Evolutionary conservation across 805 yeast species (phyloP).

Genomic region (Hanseniaspora vineae): DNA sequence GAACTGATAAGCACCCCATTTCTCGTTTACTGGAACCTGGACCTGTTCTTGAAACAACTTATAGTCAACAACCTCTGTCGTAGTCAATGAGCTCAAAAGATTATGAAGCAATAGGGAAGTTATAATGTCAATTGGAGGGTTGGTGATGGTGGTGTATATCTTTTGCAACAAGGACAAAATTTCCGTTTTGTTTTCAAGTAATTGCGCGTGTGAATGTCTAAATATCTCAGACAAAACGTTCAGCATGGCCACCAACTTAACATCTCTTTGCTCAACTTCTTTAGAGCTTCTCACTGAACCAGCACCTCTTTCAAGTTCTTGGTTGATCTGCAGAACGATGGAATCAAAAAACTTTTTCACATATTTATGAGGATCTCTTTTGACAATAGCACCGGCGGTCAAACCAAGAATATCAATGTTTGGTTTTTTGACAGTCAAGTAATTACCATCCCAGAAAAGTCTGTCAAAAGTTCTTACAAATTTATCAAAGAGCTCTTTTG

Average conservation of each 20-base stretch:
- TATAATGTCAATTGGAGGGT: conserved; percentile 47
- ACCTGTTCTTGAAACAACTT: conserved; percentile 39
- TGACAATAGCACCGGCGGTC: conserved; percentile 58
- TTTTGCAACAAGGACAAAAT: conserved; percentile 27
- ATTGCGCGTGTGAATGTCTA: conserved; percentile 47
- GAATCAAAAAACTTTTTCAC: conserved; percentile 15
- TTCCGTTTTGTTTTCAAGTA: conserved; percentile 33
- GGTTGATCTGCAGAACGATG: conserved; percentile 31
- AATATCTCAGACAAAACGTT: conserved; percentile 57
- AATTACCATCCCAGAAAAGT: conserved; percentile 35
- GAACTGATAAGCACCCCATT: conserved; percentile 71
- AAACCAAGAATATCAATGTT: conserved; percentile 58
- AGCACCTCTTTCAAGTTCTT: conserved; percentile 68
- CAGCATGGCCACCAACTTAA: conserved; percentile 56
- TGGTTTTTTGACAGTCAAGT: conserved; percentile 44
- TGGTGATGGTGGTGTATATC: conserved; percentile 20
- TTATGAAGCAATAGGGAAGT: conserved; percentile 56
- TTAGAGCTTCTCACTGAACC: conserved; percentile 56
- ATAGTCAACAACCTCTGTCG: conserved; percentile 44
- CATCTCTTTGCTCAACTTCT: conserved; percentile 68
- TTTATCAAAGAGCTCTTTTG: conserved; percentile 38
- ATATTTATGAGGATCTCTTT: conserved; percentile 30
- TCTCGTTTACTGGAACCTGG: conserved; percentile 25
- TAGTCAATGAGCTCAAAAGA: conserved; percentile 47
- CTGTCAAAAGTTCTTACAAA: conserved; percentile 28